A percentile compares a stretch with the other conserved stretches of the same genome.
Conservation (phyloP, 2,329 filamentous ascomycete species). For the Pseudophaeomoniella oleicola region DNA sequence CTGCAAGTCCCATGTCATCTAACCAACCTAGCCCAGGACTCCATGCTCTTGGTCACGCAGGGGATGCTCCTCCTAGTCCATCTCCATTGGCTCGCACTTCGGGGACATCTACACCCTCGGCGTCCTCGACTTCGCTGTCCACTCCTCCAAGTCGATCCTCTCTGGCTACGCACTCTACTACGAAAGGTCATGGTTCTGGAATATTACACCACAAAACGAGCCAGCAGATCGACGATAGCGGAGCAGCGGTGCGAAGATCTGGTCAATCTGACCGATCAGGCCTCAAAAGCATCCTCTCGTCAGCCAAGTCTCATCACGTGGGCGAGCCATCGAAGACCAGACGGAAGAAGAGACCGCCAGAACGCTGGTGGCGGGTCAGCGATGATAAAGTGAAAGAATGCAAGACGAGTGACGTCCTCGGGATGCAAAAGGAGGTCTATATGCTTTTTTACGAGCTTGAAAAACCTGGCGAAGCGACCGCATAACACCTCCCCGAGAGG, state of each 20-base stretch:
- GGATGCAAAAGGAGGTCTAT: slow-evolving; percentile 93
- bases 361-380: slow-evolving; percentile 95
- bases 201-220: neutral
- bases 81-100: neutral
- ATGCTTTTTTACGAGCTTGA: slow-evolving; percentile 90
- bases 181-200: neutral
- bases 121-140: slow-evolving; percentile 8
- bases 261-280: slow-evolving; percentile 1
- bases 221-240: neutral
- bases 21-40: slow-evolving; percentile 32
- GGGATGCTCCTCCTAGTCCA: slow-evolving; percentile 11
- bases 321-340: slow-evolving; percentile 26
- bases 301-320: neutral
- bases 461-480: slow-evolving; percentile 15
- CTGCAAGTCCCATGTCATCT: slow-evolving; percentile 38
- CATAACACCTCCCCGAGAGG: no score
- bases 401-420: slow-evolving; percentile 78
- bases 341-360: slow-evolving; percentile 46
- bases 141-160: slow-evolving; percentile 2
- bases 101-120: slow-evolving; percentile 7
- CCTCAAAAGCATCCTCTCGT: neutral
- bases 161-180: neutral
- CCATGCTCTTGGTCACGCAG: slow-evolving; percentile 19
- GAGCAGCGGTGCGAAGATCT: neutral
- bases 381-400: slow-evolving; percentile 94